Conservation (phyloP, 352 stramenopile species). For the Phytophthora syringae region DNA sequence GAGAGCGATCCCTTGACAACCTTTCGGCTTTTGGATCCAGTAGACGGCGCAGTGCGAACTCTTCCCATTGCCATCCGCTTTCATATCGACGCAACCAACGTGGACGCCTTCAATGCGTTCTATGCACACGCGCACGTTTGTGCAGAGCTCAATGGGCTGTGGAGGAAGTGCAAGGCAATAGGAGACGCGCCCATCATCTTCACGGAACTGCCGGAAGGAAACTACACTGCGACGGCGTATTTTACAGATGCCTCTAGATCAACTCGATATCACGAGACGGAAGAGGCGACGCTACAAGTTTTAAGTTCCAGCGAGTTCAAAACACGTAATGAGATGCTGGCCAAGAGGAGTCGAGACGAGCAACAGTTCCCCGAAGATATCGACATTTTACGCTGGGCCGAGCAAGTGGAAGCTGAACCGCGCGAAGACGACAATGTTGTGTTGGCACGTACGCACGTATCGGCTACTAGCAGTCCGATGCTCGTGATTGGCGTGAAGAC, state of each 20-base stretch:
- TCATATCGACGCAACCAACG: neutral
- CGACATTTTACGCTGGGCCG: slow-evolving; percentile 24
- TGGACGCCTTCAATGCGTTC: slow-evolving; percentile 2
- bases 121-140: slow-evolving; percentile 26
- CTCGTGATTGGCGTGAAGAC: slow-evolving; percentile 57
- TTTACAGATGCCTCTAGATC: slow-evolving; percentile 8
- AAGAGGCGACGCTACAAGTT: slow-evolving; percentile 21
- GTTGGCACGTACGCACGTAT: neutral
- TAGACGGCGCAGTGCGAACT: slow-evolving; percentile 17
- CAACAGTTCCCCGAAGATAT: slow-evolving; percentile 28
- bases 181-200: slow-evolving; percentile 5
- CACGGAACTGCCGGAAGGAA: slow-evolving; percentile 15
- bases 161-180: slow-evolving; percentile 22
- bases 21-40: slow-evolving; percentile 14
- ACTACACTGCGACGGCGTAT: slow-evolving; percentile 32
- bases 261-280: slow-evolving; percentile 3
- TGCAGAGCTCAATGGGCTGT: slow-evolving; percentile 34
- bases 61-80: slow-evolving; percentile 17
- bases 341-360: slow-evolving; percentile 13
- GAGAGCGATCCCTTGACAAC: slow-evolving; percentile 15
- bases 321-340: neutral
- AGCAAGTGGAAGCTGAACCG: neutral
- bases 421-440: slow-evolving; percentile 1
- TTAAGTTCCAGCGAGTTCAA: slow-evolving; percentile 10
- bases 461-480: slow-evolving; percentile 4